phyloP scores from a whole-genome alignment of 306 rosid genomes.

The Senna tora region DNA sequence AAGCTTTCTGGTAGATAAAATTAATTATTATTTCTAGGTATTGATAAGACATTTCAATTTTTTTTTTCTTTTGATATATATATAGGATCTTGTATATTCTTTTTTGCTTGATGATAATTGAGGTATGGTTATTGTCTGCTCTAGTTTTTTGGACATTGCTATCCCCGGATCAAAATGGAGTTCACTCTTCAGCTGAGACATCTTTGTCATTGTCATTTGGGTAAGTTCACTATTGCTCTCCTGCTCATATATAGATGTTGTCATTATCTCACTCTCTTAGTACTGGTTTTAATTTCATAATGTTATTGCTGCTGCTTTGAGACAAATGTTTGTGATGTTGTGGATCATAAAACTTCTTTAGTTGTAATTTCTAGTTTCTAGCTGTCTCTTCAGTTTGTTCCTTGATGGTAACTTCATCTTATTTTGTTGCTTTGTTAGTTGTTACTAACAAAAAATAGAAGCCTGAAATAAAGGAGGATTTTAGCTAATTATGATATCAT shows the following conservation, averaged over 20 bases:
- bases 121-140: constrained; percentile 32
- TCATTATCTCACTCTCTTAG: background rate
- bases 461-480: background rate
- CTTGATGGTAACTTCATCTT: background rate
- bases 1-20: constrained; percentile 10
- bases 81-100: background rate
- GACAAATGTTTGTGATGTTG: constrained; percentile 13
- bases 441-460: background rate
- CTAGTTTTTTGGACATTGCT: constrained; percentile 74
- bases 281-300: constrained; percentile 7
- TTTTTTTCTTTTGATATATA: background rate
- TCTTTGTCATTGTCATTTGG: constrained; percentile 77
- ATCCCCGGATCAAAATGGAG: constrained; percentile 69
- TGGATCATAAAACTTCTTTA: background rate
- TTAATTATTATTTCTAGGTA: constrained; percentile 6
- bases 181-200: constrained; percentile 67
- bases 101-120: constrained; percentile 31
- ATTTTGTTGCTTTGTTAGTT: background rate
- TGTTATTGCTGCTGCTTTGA: constrained; percentile 26
- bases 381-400: background rate
- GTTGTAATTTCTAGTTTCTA: background rate
- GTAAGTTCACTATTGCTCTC: constrained; percentile 42
- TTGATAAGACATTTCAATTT: background rate
- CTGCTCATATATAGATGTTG: background rate
- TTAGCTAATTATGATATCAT: background rate